A percentile compares a stretch with the other conserved stretches of the same genome.
Evolutionary conservation across 2,329 filamentous ascomycete species (phyloP).

Genomic region (Endoconidiophora polonica): DNA sequence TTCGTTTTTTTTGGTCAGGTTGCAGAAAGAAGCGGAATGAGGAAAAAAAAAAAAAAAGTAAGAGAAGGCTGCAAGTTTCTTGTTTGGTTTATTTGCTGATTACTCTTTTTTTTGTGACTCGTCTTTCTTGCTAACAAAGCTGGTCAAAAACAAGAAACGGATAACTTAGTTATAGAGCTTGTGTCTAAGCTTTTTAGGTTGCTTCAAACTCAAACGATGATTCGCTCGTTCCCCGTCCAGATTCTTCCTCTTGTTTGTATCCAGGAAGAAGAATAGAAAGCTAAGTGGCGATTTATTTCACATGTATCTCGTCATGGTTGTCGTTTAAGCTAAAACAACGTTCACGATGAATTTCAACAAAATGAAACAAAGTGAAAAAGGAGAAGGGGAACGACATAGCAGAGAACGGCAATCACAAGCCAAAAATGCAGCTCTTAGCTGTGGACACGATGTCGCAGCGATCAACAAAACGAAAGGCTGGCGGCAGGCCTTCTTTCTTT

Average conservation of each 20-base stretch:
- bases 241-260: too few relatives aligned
- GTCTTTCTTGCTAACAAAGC: neutral
- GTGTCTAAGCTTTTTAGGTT: neutral
- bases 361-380: neutral
- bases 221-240: too few relatives aligned
- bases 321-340: too few relatives aligned
- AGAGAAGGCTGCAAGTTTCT: neutral
- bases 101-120: neutral
- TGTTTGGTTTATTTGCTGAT: neutral
- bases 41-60: neutral
- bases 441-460: too few relatives aligned
- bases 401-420: neutral
- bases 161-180: neutral
- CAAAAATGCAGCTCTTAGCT: too few relatives aligned
- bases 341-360: neutral
- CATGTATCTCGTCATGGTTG: neutral
- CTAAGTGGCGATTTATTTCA: neutral
- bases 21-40: neutral
- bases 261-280: neutral
- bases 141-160: neutral
- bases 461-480: constrained; percentile 2
- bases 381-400: neutral
- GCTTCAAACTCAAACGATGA: too few relatives aligned
- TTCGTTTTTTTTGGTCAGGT: too few relatives aligned
- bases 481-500: neutral